Evolutionary conservation across 371 early-diverging fungal genomes (phyloP), one percentile per base, ranked within the genome.

Genomic region (Nosema bombycis): DNA sequence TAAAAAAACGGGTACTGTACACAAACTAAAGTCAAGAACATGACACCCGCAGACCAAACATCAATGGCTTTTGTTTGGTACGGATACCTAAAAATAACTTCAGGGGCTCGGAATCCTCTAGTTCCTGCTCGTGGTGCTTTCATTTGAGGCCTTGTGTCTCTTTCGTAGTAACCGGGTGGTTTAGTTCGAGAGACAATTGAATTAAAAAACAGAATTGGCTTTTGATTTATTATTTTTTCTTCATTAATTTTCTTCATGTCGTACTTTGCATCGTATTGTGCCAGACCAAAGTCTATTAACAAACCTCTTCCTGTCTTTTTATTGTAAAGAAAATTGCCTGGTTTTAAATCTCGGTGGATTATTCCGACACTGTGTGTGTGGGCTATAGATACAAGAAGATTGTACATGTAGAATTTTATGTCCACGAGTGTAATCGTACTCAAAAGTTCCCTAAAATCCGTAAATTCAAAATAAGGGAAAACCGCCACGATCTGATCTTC

Each of bases 201-300:
- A 34, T 78, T 82, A 58, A 54, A 72, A 67, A 84, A 75, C 0
- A 58, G 61, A 36, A 74, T 86, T 85, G 89, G 88, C 84, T 24
- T 73, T 71, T 89, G 87, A 46, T 73, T 73, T 32, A 58, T 63
- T 72, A 64, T 70, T 38, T 64, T 64, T 3, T 63, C 32, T 78
- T 63, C 61, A 69, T 38, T 34, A 21, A 1, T 1, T 26, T 57
- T 34, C 21, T 62, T 67, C 0, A 28, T 37, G 1, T 72, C 75
- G 10, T 77, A 66, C 12, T 55, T 61, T 29, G 81, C 62, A 56
- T 81, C 83, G 64, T 87, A 86, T 84, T 96, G 92, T 3, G 97
- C 96, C n/a, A 98, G 86, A 4, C 98, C 99, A 89, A 97, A 97
- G 82, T 98, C 99, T 14, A 92, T 93, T 21, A 98, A 83, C 18